phyloP scores from a whole-genome alignment of 2,329 filamentous ascomycete species.

The Aspergillus clavatus region DNA sequence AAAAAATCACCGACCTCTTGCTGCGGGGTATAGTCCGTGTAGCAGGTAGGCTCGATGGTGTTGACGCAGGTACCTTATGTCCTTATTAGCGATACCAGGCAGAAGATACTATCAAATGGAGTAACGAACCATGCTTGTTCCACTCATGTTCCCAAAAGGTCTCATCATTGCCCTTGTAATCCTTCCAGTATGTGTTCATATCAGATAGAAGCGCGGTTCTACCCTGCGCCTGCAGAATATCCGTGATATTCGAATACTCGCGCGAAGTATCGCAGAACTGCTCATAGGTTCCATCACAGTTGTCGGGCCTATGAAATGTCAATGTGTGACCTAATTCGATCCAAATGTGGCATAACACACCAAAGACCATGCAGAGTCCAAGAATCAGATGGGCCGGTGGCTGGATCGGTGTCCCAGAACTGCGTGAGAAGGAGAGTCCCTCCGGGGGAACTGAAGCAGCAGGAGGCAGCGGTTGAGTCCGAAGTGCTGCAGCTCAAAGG shows the following conservation, averaged over 20 bases:
- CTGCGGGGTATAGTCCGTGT: slow-evolving; percentile 51
- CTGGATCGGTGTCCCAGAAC: slow-evolving; percentile 56
- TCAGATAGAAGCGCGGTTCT: slow-evolving; percentile 49
- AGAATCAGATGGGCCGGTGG: slow-evolving; percentile 50
- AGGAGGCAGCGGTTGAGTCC: slow-evolving; percentile 49
- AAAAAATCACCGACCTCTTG: slow-evolving; percentile 58
- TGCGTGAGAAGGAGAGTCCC: slow-evolving; percentile 55
- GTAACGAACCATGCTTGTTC: slow-evolving; percentile 56
- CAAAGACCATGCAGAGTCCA: slow-evolving; percentile 58
- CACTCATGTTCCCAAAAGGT: slow-evolving; percentile 67
- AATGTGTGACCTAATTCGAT: not conserved
- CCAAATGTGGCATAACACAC: slow-evolving; percentile 26
- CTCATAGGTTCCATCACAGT: slow-evolving; percentile 56
- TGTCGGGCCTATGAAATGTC: slow-evolving; percentile 38
- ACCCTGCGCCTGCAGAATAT: slow-evolving; percentile 50
- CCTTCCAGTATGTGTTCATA: slow-evolving; percentile 60
- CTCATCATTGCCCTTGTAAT: slow-evolving; percentile 51
- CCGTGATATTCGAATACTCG: slow-evolving; percentile 54
- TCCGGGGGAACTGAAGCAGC: slow-evolving; percentile 57
- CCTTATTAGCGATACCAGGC: not conserved
- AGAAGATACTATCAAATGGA: not conserved
- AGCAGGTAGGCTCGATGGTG: slow-evolving; percentile 62
- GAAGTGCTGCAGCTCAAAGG: slow-evolving; percentile 49
- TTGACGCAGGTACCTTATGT: slow-evolving; percentile 58
- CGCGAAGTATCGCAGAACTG: slow-evolving; percentile 52